phyloP scores from a whole-genome alignment of 768 basidiomycete species.

The Lactifluus piperatus region DNA sequence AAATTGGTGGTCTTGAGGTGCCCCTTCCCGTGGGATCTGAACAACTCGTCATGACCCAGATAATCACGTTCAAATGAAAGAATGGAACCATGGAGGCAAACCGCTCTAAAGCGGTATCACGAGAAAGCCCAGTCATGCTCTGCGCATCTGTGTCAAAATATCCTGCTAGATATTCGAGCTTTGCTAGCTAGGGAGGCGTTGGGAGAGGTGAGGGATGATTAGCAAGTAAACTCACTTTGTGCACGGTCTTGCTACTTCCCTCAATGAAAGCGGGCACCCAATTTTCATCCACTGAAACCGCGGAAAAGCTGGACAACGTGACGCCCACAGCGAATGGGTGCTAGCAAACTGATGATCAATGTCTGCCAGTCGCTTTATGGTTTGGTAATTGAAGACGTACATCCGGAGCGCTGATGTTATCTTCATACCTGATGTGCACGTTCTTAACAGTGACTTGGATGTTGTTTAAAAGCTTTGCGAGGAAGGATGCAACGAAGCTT shows the following conservation, averaged over 20 bases:
- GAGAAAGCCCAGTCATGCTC: constrained; percentile 62
- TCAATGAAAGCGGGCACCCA: constrained; percentile 93
- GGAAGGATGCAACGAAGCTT: constrained; percentile 73
- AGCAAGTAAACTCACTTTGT: constrained; percentile 55
- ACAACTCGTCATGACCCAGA: background rate
- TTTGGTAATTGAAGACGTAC: constrained; percentile 38
- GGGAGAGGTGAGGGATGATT: background rate
- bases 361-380: background rate
- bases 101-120: constrained; percentile 55
- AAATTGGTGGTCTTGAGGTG: constrained; percentile 68
- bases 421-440: constrained; percentile 95
- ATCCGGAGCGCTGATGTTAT: constrained; percentile 86
- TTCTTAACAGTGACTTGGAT: constrained; percentile 92
- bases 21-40: constrained; percentile 45
- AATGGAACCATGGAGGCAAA: constrained; percentile 61
- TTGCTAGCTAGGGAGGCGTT: constrained; percentile 53
- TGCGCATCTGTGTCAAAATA: constrained; percentile 93
- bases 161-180: constrained; percentile 75
- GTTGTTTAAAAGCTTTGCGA: constrained; percentile 90
- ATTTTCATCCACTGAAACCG: constrained; percentile 76
- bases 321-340: constrained; percentile 92
- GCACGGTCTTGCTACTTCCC: constrained; percentile 76
- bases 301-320: constrained; percentile 81
- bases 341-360: constrained; percentile 32
- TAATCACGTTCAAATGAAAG: background rate